phyloP scores from a whole-genome alignment of 352 stramenopile genomes.

The Globisporangium cylindrosporum region DNA sequence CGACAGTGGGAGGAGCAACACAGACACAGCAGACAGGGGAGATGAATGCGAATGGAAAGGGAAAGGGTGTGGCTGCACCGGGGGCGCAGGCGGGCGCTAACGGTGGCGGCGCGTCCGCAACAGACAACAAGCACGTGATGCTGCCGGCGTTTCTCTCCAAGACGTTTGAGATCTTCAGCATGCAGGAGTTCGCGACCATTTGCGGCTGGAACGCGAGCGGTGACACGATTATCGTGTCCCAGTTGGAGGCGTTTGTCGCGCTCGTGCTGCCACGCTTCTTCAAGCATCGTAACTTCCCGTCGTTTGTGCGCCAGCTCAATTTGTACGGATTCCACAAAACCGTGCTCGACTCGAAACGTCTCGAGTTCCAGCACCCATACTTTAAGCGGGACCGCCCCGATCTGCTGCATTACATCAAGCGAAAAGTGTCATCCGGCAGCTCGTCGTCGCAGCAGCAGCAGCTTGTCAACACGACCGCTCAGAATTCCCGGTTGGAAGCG shows the following conservation, averaged over 20 bases:
- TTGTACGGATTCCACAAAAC: constrained; percentile 94
- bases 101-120: too few relatives aligned
- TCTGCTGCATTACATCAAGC: constrained; percentile 86
- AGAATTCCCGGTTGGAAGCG: constrained; percentile 68
- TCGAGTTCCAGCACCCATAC: constrained; percentile 93
- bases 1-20: not conserved
- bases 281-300: constrained; percentile 93
- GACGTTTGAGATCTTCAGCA: constrained; percentile 93
- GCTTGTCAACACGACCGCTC: constrained; percentile 40
- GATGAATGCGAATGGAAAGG: constrained; percentile 2
- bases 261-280: constrained; percentile 89
- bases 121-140: constrained; percentile 78
- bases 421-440: constrained; percentile 71
- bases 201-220: constrained; percentile 90
- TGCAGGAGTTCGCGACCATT: constrained; percentile 72
- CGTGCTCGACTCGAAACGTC: constrained; percentile 87
- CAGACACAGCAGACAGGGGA: not conserved
- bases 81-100: not conserved
- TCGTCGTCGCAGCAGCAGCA: constrained; percentile 30
- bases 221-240: constrained; percentile 91
- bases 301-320: constrained; percentile 94
- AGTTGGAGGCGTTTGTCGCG: constrained; percentile 78
- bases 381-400: constrained; percentile 88
- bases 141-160: constrained; percentile 91
- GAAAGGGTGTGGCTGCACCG: constrained; percentile 7